Conservation (phyloP, 2,329 filamentous ascomycete genomes). For the Cladobotryum protrusum region DNA sequence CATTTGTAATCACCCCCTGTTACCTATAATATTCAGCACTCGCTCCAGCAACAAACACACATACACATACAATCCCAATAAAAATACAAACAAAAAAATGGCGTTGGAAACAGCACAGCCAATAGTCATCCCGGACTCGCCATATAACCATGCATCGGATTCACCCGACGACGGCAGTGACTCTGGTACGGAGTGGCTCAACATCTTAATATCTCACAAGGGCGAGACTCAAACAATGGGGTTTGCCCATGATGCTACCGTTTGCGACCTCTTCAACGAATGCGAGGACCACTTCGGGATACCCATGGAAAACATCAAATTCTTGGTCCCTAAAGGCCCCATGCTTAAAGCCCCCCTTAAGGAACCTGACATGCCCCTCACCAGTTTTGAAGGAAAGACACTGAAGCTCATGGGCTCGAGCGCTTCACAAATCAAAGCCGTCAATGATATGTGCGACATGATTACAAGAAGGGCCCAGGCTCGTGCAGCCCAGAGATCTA, state of each 20-base stretch:
- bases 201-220: conserved; percentile 42
- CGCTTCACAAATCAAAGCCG: conserved; percentile 50
- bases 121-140: too few species aligned
- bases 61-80: too few species aligned
- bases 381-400: conserved; percentile 48
- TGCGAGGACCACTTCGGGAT: conserved; percentile 53
- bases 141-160: too few species aligned
- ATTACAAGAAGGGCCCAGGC: conserved; percentile 43
- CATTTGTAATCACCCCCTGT: too few species aligned
- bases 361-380: conserved; percentile 45
- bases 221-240: conserved; percentile 38
- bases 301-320: conserved; percentile 59
- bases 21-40: too few species aligned
- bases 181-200: conserved; percentile 23
- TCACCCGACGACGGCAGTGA: background rate
- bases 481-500: conserved; percentile 27
- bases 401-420: conserved; percentile 61
- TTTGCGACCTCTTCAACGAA: conserved; percentile 53
- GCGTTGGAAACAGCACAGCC: too few species aligned
- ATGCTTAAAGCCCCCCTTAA: conserved; percentile 60
- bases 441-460: conserved; percentile 43
- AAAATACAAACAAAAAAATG: too few species aligned
- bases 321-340: conserved; percentile 59
- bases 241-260: conserved; percentile 40
- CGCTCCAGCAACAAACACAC: too few species aligned